Percentiles rank a stretch among this genome's conserved stretches.
These are phyloP conservation scores for Solanum dulcamara DNA, from an alignment of 257 asterid species.

Conservation along the genomic window DNA sequence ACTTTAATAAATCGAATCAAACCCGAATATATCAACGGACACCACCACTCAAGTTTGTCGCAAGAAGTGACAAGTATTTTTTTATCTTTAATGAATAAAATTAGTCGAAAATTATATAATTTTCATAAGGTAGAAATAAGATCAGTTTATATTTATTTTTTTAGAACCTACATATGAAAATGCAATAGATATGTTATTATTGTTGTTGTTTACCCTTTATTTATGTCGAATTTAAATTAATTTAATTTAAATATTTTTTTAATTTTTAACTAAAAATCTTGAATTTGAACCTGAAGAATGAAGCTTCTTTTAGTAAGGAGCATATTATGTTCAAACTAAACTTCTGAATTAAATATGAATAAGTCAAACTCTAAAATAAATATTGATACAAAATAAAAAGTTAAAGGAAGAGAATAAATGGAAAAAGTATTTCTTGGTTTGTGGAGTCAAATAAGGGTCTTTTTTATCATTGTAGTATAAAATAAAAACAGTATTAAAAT, in stretches of 20 bases:
- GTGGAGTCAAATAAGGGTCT: no score
- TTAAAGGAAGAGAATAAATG: background rate
- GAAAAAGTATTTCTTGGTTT: no score
- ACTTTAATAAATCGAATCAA: background rate
- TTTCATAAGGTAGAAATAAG: no score
- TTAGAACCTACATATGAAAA: no score
- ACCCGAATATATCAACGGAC: background rate
- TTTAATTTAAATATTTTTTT: background rate
- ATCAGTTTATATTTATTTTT: no score
- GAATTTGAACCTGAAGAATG: background rate
- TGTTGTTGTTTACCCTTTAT: no score
- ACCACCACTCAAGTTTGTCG: background rate
- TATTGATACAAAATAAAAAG: fast-evolving
- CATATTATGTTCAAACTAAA: background rate
- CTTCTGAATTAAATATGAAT: background rate
- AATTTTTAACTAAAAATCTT: background rate
- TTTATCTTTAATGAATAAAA: background rate
- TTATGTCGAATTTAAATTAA: background rate
- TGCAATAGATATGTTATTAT: no score
- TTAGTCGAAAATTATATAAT: no score
- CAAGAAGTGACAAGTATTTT: fast-evolving
- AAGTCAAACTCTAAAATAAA: fast-evolving
- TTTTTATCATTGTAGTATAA: no score
- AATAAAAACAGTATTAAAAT: background rate
- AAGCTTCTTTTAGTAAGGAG: background rate